Conservation (phyloP, 805 yeast genomes). For the Saccharomyces eubayanus region DNA sequence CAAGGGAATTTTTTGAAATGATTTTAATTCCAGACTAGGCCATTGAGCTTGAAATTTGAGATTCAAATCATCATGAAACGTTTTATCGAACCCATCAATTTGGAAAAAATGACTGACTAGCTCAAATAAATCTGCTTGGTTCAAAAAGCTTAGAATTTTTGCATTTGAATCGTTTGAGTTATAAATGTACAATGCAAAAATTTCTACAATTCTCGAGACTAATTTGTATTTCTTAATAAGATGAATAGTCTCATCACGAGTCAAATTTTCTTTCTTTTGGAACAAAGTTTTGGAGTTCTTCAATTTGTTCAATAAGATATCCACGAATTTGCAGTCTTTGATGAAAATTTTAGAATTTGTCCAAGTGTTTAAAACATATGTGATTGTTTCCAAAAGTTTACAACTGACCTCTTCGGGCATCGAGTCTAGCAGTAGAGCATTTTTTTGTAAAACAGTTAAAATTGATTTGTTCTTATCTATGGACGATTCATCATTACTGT, state of each 20-base stretch:
- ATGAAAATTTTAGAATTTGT: slow-evolving; percentile 48
- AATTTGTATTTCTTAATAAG: slow-evolving; percentile 49
- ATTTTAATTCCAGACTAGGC: slow-evolving; percentile 39
- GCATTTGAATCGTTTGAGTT: slow-evolving; percentile 40
- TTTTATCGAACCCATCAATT: slow-evolving; percentile 40
- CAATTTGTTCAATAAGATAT: slow-evolving; percentile 32
- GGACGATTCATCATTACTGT: slow-evolving; percentile 7
- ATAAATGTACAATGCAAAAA: slow-evolving; percentile 63
- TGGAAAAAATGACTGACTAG: slow-evolving; percentile 33
- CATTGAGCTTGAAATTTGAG: slow-evolving; percentile 41
- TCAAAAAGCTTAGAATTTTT: slow-evolving; percentile 38
- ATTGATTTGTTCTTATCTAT: slow-evolving; percentile 34
- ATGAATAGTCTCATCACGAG: slow-evolving; percentile 24
- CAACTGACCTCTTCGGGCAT: slow-evolving; percentile 58
- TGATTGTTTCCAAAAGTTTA: slow-evolving; percentile 62
- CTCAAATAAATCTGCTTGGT: slow-evolving; percentile 30
- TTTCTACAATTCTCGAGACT: slow-evolving; percentile 62
- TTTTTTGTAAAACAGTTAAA: slow-evolving; percentile 46
- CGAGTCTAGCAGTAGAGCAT: slow-evolving; percentile 42
- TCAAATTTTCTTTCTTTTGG: not conserved
- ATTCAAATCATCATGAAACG: slow-evolving; percentile 40
- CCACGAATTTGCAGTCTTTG: slow-evolving; percentile 36
- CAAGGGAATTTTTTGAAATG: slow-evolving; percentile 44
- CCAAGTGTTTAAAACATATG: slow-evolving; percentile 74
- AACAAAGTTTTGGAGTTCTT: slow-evolving; percentile 25